Base-by-base conservation (phyloP, 352 stramenopile species). In the Aphanomyces invadans region DNA sequence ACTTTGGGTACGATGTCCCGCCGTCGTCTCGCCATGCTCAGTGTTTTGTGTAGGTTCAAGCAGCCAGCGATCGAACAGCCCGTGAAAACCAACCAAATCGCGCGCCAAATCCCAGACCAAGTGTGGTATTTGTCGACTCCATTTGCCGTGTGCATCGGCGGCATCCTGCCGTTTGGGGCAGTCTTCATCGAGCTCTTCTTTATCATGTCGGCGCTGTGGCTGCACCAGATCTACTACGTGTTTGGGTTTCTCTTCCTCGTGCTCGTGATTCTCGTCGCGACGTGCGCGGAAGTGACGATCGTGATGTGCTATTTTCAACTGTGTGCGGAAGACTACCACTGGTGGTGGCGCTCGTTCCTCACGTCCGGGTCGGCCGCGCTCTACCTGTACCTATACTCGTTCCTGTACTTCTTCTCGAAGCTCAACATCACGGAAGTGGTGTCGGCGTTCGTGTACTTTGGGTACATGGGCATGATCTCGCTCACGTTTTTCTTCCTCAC, bases 181-280 rank as follows among this genome's bases (percentile, higher is more conserved):
- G 95, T 99, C 44, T 99, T 98, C 76, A 98, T 99, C 70, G 98
- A 99, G 76, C 87, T 99, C 25, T 99, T 99, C 76, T 99, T 99
- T 83, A 99, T 99, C 77, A 99, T 99, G 95, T 98, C 88, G 68
- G 95, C 97, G 55, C 79, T 99, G 32, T 99, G 97, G 97, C 76
- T 99, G 53, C 92, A 99, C 79, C 93, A 98, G 86, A 97, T 98
- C 70, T 99, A 99, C 85, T 99, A 98, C 82, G 95, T 99, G 36
- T 99, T 99, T 78, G 96, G 97, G 56, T 99, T 99, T 75, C 80
- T 99, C 46, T 96, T 99, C 71, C 94, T 98, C 56, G 97, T 99
- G 52, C 77, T 99, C 51, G 66, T 99, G 31, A 99, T 99, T 71
- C 79, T 99, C 33, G 81, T 97, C 15, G 87, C 96, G 19, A 99